Conservation (phyloP, 495 filamentous ascomycete genomes). For the Podospora didyma region DNA sequence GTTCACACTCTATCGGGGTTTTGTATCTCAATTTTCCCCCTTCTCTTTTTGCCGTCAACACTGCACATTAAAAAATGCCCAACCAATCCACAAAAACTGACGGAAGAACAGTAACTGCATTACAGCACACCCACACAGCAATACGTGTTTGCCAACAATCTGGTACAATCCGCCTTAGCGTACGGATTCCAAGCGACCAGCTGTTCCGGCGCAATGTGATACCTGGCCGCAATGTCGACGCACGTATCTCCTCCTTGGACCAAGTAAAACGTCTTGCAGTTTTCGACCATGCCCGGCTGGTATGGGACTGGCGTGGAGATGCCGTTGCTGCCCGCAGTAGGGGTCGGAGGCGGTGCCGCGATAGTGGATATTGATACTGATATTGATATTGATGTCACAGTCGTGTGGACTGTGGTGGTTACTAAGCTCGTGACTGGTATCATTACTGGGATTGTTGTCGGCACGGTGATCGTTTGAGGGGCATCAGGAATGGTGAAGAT, state of each 20-base stretch:
- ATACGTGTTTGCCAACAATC: slow-evolving; percentile 12
- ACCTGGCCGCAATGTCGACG: slow-evolving; percentile 9
- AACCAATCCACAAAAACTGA: too few relatives aligned
- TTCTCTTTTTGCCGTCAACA: too few relatives aligned
- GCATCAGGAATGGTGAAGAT: too few relatives aligned
- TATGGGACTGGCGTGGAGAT: slow-evolving; percentile 28
- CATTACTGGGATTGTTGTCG: not conserved
- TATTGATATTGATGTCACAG: too few relatives aligned
- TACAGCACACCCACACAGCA: slow-evolving; percentile 15
- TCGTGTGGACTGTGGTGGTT: not conserved
- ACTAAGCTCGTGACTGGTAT: not conserved
- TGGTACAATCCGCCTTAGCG: slow-evolving; percentile 10
- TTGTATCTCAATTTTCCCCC: too few relatives aligned
- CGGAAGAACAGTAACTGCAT: too few relatives aligned
- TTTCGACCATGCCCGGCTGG: slow-evolving; percentile 35
- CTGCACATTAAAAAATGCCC: too few relatives aligned
- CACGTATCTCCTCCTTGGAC: slow-evolving; percentile 18
- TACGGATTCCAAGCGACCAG: slow-evolving; percentile 16
- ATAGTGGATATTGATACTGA: not conserved
- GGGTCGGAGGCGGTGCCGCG: not conserved
- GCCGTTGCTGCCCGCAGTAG: slow-evolving; percentile 11
- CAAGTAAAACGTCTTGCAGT: slow-evolving; percentile 44
- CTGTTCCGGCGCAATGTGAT: slow-evolving; percentile 4
- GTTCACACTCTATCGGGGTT: too few relatives aligned
- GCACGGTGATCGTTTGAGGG: not conserved